Evolutionary conservation across 371 early-diverging fungal genomes (phyloP).

Genomic region (Chytridium lagenaria): DNA sequence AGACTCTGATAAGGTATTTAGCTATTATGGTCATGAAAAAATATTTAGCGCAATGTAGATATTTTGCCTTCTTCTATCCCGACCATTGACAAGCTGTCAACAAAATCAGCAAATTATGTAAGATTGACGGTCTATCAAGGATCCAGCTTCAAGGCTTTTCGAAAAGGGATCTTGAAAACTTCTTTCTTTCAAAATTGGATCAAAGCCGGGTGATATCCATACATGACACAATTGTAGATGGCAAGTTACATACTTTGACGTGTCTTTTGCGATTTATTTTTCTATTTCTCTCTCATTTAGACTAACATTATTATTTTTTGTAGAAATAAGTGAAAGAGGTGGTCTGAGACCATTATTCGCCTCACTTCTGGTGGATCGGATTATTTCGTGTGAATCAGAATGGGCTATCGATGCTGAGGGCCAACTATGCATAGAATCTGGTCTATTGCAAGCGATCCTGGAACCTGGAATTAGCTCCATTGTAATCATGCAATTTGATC

Average conservation of each 20-base stretch:
- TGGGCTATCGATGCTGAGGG: neutral
- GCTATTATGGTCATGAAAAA: too few relatives aligned
- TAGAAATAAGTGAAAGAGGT: neutral
- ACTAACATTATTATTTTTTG: neutral
- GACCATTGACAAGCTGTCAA: too few relatives aligned
- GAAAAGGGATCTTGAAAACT: neutral
- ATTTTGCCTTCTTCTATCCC: too few relatives aligned
- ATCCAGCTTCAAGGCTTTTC: constrained; percentile 3
- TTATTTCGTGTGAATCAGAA: neutral
- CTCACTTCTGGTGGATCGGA: neutral
- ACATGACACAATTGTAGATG: neutral
- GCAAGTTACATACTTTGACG: neutral
- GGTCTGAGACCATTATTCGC: neutral
- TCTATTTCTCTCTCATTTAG: neutral
- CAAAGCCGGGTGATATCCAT: neutral
- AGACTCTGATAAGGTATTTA: neutral
- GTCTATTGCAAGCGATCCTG: neutral
- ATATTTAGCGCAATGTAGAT: too few relatives aligned
- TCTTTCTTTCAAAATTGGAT: neutral
- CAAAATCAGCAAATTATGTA: too few relatives aligned
- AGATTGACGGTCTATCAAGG: too few relatives aligned
- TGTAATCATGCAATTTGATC: constrained; percentile 1
- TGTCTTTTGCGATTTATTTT: neutral
- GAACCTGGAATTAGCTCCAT: neutral
- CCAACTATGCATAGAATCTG: neutral